These are phyloP conservation scores for Pseudogymnoascus sp. DNA, from an alignment of 2,329 filamentous ascomycete genomes.

Conservation along the genomic window DNA sequence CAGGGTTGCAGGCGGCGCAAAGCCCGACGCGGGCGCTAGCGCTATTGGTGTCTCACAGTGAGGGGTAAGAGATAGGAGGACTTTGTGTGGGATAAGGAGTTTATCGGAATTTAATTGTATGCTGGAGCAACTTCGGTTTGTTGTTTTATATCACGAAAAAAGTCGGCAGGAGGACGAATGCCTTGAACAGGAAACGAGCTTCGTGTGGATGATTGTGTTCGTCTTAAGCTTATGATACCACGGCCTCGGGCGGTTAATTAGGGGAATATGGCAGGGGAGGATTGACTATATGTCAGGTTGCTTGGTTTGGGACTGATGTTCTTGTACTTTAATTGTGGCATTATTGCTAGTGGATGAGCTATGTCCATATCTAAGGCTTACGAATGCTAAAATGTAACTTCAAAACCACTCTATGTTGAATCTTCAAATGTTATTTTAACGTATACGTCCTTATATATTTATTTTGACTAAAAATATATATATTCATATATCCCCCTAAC, in stretches of 20 bases:
- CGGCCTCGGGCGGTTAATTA: conserved; percentile 1
- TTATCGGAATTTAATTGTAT: conserved; percentile 2
- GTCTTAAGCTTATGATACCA: conserved; percentile 9
- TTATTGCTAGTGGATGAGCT: neutral
- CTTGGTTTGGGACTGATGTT: neutral
- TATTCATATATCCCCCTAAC: neutral
- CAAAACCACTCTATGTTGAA: neutral
- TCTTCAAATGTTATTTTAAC: neutral
- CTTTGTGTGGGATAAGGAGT: neutral
- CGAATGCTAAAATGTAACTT: neutral
- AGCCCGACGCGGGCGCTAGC: neutral
- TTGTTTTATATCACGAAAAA: neutral
- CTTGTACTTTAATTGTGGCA: neutral
- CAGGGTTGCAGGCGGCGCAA: neutral
- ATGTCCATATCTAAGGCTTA: neutral
- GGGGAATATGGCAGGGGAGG: neutral
- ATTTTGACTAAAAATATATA: neutral
- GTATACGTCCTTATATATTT: neutral
- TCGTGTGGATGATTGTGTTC: conserved; percentile 5
- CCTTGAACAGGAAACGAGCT: neutral
- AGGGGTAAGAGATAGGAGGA: neutral
- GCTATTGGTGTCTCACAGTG: neutral
- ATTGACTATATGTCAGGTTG: neutral
- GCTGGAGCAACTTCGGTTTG: neutral
- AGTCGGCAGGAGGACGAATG: neutral